Evolutionary conservation across 371 early-diverging fungal species (phyloP).

Genomic region (Mortierella sp.): DNA sequence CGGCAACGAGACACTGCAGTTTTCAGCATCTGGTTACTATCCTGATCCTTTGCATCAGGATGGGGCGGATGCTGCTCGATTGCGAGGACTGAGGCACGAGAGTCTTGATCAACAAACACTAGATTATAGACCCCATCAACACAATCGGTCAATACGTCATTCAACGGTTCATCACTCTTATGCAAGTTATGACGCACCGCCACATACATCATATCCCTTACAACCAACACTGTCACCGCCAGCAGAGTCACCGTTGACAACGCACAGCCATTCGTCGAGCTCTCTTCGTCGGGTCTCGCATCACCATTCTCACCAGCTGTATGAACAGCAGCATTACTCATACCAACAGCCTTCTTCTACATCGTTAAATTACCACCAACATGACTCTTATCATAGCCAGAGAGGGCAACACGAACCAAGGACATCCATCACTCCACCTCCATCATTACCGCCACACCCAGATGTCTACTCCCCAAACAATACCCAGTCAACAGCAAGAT

Average conservation of each 20-base stretch:
- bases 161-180: neutral
- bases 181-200: neutral
- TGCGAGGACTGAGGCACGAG: neutral
- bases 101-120: neutral
- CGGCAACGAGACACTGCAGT: neutral
- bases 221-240: neutral
- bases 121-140: neutral
- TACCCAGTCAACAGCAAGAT: neutral
- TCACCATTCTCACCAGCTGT: neutral
- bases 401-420: constrained; percentile 3
- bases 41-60: constrained; percentile 21
- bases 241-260: neutral
- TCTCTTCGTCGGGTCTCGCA: neutral
- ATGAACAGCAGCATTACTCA: neutral
- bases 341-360: constrained; percentile 4
- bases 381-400: neutral
- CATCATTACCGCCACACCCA: constrained; percentile 1
- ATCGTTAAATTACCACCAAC: neutral
- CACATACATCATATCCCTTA: neutral
- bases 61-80: constrained; percentile 6
- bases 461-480: neutral
- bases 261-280: neutral
- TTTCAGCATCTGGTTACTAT: neutral
- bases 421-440: constrained; percentile 1
- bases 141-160: neutral